phyloP scores from a whole-genome alignment of 495 filamentous ascomycete species.

The Xylaria telfairii region DNA sequence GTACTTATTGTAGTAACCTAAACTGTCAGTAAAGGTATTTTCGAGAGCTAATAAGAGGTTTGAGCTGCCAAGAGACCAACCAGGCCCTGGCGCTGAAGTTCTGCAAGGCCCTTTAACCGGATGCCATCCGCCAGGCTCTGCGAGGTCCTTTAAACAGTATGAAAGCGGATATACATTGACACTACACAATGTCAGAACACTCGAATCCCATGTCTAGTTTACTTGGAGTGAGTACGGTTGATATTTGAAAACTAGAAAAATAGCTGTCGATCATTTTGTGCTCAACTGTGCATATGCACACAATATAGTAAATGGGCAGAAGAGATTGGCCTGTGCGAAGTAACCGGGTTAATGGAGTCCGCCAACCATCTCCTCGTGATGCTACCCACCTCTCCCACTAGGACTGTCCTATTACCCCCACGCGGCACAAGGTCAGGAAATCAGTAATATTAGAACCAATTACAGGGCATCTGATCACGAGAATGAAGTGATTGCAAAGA shows the following conservation, averaged over 20 bases:
- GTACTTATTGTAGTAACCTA: too few species aligned
- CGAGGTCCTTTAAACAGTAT: too few species aligned
- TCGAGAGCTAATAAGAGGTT: too few species aligned
- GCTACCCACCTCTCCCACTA: neutral
- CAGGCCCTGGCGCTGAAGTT: too few species aligned
- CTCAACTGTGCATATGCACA: neutral
- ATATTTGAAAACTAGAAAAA: neutral
- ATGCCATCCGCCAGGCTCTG: too few species aligned
- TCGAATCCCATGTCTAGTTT: neutral
- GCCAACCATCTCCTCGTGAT: neutral
- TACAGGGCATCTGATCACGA: neutral
- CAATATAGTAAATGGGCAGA: neutral
- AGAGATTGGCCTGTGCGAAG: conserved; percentile 1
- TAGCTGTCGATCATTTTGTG: neutral
- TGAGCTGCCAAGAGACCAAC: too few species aligned
- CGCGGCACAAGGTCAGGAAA: neutral
- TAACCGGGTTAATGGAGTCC: conserved; percentile 21
- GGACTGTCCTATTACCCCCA: neutral
- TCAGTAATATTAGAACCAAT: neutral
- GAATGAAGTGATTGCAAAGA: neutral
- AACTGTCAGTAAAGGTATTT: too few species aligned
- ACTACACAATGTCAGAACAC: too few species aligned
- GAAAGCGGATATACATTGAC: too few species aligned
- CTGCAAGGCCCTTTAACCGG: too few species aligned
- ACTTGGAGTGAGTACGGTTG: neutral